Conservation (phyloP, 108 stramenopile genomes). For the Hondaea fermentalgiana region DNA sequence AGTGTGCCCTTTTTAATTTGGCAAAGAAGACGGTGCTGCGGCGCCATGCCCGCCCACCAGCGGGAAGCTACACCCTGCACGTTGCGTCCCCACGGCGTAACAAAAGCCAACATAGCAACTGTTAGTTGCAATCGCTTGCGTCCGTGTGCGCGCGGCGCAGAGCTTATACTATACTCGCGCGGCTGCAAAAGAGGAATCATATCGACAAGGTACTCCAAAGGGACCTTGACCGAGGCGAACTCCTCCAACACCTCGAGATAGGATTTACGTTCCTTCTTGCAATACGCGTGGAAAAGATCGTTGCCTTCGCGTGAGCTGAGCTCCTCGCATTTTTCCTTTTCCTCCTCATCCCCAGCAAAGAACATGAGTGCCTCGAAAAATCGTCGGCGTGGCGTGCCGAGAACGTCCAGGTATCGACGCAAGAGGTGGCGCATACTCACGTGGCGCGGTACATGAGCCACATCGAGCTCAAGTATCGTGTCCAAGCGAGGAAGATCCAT, state of each 20-base stretch:
- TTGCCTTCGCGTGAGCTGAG: not conserved
- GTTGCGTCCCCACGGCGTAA: not conserved
- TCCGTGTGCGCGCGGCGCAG: not conserved
- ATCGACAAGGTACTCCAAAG: constrained; percentile 13
- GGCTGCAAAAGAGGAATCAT: constrained; percentile 23
- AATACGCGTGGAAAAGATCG: constrained; percentile 15
- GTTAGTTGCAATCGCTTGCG: not conserved
- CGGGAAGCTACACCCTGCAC: not conserved
- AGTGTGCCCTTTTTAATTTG: not conserved
- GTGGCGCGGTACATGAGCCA: not conserved
- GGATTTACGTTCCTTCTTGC: not conserved
- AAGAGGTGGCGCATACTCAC: constrained; percentile 2
- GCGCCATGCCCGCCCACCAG: not conserved
- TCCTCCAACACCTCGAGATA: constrained; percentile 19
- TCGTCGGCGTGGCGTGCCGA: constrained; percentile 1
- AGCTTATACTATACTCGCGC: constrained; percentile 19
- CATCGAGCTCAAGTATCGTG: not conserved
- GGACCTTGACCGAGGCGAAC: not conserved
- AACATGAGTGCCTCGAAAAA: constrained; percentile 21
- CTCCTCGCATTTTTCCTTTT: constrained; percentile 28
- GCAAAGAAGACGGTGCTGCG: not conserved
- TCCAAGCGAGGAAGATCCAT: not conserved
- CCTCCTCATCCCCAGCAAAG: constrained; percentile 26
- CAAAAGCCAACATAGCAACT: not conserved
- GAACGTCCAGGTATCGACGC: constrained; percentile 16